Evolutionary conservation across 768 basidiomycete species (phyloP).

Genomic region (Artomyces pyxidatus): DNA sequence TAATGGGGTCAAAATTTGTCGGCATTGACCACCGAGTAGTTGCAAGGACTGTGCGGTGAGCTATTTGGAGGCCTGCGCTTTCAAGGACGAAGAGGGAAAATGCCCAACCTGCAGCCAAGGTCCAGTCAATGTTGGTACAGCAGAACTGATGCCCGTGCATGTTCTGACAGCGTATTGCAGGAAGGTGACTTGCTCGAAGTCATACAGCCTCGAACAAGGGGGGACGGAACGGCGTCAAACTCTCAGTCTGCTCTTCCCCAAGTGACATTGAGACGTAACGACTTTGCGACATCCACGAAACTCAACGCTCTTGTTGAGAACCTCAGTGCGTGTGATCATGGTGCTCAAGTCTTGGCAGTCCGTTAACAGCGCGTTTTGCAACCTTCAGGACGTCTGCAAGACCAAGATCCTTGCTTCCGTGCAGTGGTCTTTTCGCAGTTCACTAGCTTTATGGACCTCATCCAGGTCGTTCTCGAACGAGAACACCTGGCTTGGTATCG

Average conservation of each 20-base stretch:
- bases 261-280: conserved; percentile 63
- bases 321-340: conserved; percentile 40
- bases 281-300: conserved; percentile 89
- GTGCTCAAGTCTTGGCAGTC: neutral
- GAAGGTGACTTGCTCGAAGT: conserved; percentile 60
- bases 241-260: conserved; percentile 33
- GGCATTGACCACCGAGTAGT: no score
- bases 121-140: conserved; percentile 52
- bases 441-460: conserved; percentile 79
- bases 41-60: conserved; percentile 89
- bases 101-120: conserved; percentile 79
- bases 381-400: conserved; percentile 45
- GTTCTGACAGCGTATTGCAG: conserved; percentile 23
- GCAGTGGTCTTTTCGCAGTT: conserved; percentile 90
- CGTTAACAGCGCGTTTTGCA: neutral
- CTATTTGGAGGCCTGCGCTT: conserved; percentile 60
- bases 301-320: conserved; percentile 72
- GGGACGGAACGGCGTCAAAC: conserved; percentile 14
- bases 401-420: conserved; percentile 70
- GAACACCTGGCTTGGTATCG: conserved; percentile 65
- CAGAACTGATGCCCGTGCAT: neutral
- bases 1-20: no score
- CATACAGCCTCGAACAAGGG: conserved; percentile 26
- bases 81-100: conserved; percentile 57
- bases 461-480: conserved; percentile 60